phyloP scores from a whole-genome alignment of 2,329 filamentous ascomycete species.

The Thermochaetoides dissita region DNA sequence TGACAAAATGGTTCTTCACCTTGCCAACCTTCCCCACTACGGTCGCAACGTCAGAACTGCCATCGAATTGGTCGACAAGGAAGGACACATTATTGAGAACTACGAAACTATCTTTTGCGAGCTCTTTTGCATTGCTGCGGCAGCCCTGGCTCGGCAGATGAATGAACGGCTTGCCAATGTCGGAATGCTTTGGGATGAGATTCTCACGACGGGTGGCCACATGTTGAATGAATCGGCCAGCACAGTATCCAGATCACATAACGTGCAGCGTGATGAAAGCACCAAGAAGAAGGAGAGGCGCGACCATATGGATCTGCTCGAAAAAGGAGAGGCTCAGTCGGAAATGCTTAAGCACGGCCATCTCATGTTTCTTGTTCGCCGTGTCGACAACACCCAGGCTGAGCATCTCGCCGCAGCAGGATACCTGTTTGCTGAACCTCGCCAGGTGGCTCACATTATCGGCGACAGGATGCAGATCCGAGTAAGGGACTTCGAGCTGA shows the following conservation, averaged over 20 bases:
- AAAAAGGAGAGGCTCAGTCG: conserved; percentile 24
- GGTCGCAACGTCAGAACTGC: conserved; percentile 23
- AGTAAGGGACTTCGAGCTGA: conserved; percentile 42
- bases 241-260: not conserved
- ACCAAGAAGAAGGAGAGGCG: no score
- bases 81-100: conserved; percentile 46
- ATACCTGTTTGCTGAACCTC: conserved; percentile 61
- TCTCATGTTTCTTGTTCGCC: conserved; percentile 64
- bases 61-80: conserved; percentile 35
- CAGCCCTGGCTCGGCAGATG: conserved; percentile 55
- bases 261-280: no score
- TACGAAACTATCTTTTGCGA: conserved; percentile 70
- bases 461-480: conserved; percentile 63
- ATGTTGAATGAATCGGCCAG: conserved; percentile 1
- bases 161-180: conserved; percentile 47
- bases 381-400: conserved; percentile 40
- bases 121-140: conserved; percentile 67
- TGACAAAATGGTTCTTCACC: conserved; percentile 56
- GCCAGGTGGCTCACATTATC: conserved; percentile 55
- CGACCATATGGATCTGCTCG: conserved; percentile 20
- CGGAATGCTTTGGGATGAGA: conserved; percentile 62
- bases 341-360: conserved; percentile 53
- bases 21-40: conserved; percentile 35
- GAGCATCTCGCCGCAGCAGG: conserved; percentile 54
- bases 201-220: conserved; percentile 48